Percentiles rank a stretch among this genome's conserved stretches.
These are phyloP conservation scores for Ceratocystis huliohia DNA, from an alignment of 2,329 filamentous ascomycete genomes.

Conservation along the genomic window DNA sequence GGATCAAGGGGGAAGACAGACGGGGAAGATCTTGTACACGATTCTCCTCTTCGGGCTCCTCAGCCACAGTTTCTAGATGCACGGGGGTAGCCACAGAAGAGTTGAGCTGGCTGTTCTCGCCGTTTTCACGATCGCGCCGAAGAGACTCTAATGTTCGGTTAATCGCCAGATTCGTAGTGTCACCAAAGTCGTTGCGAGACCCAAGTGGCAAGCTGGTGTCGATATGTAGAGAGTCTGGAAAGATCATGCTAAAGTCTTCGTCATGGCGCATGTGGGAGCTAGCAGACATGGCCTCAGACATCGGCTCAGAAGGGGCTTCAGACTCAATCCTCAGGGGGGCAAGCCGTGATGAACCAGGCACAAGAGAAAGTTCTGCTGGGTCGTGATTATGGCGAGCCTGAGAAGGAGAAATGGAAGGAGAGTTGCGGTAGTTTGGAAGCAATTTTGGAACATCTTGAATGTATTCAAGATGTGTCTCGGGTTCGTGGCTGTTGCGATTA, in stretches of 20 bases:
- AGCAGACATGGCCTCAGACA: constrained; percentile 16
- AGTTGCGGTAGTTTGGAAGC: no score
- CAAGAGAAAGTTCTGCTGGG: not conserved
- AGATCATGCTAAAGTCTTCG: constrained; percentile 49
- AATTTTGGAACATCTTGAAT: no score
- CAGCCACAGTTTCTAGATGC: constrained; percentile 6
- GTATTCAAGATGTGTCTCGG: not conserved
- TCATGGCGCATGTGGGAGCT: constrained; percentile 20
- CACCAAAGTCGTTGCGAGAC: constrained; percentile 37
- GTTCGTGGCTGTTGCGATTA: not conserved
- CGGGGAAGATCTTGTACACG: not conserved
- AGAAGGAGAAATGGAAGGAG: not conserved
- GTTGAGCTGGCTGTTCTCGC: not conserved
- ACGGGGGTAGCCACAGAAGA: not conserved
- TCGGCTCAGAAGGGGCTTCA: constrained; percentile 8
- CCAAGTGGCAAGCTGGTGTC: constrained; percentile 32
- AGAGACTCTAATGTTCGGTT: constrained; percentile 40
- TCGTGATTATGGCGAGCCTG: not conserved
- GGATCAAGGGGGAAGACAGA: constrained; percentile 8
- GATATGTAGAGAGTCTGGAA: constrained; percentile 41
- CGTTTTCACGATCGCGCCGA: constrained; percentile 13
- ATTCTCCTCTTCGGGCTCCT: constrained; percentile 10
- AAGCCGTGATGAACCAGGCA: not conserved
- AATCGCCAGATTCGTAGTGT: constrained; percentile 45
- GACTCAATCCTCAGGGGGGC: not conserved